Evolutionary conservation across 1,284 basidiomycete genomes (phyloP).

Genomic region (Trametes versicolor): DNA sequence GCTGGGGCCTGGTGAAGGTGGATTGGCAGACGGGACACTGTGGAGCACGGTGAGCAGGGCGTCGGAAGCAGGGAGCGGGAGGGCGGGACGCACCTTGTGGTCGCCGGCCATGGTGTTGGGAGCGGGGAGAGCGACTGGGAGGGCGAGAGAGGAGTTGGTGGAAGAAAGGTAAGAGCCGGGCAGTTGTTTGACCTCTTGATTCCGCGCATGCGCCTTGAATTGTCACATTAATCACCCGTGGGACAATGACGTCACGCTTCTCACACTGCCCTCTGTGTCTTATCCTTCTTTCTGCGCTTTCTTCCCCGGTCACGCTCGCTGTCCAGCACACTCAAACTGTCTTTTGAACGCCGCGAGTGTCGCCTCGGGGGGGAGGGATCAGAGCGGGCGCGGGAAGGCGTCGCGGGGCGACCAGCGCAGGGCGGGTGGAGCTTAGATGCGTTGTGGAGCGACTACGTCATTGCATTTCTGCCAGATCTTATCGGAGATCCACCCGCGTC

Average conservation of each 20-base stretch:
- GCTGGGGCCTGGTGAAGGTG: conserved; percentile 89
- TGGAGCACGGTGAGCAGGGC: conserved; percentile 23
- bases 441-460: conserved; percentile 39
- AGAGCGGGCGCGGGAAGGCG: conserved; percentile 5
- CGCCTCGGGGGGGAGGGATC: not conserved
- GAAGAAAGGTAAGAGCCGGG: conserved; percentile 33
- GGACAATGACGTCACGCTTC: conserved; percentile 34
- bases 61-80: conserved; percentile 20
- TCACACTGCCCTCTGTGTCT: conserved; percentile 15
- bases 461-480: conserved; percentile 50
- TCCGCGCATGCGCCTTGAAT: conserved; percentile 20
- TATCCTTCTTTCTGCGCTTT: not conserved
- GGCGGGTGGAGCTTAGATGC: conserved; percentile 30
- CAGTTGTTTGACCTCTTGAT: conserved; percentile 26
- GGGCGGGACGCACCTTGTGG: conserved; percentile 46
- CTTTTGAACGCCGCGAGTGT: too few species aligned
- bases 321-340: not conserved
- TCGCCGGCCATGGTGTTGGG: conserved; percentile 48
- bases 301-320: not conserved
- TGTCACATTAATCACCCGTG: conserved; percentile 37
- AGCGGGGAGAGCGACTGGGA: conserved; percentile 8
- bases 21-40: conserved; percentile 84
- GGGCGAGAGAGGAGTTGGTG: conserved; percentile 30
- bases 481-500: conserved; percentile 59
- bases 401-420: not conserved